These are phyloP conservation scores for Carallia brachiata DNA, from an alignment of 345 rosid genomes.

Conservation along the genomic window DNA sequence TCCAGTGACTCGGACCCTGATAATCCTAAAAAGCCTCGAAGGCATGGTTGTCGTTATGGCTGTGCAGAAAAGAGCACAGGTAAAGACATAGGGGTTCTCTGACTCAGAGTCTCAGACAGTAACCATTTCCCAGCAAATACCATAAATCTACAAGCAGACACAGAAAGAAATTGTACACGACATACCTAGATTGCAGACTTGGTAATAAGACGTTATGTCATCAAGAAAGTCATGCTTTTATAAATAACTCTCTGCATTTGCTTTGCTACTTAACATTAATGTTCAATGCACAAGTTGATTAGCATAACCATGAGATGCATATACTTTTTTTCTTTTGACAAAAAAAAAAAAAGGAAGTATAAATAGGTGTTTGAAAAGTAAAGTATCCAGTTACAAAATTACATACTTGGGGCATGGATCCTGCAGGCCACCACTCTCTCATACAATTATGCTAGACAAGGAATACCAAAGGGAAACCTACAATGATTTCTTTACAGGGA, in stretches of 20 bases:
- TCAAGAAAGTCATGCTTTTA: conserved; percentile 9
- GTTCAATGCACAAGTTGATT: neutral
- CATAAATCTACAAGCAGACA: neutral
- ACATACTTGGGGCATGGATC: conserved; percentile 13
- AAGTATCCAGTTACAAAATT: conserved; percentile 15
- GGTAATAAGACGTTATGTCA: conserved; percentile 30
- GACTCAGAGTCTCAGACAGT: conserved; percentile 3
- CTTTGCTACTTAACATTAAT: neutral
- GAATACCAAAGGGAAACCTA: conserved; percentile 7
- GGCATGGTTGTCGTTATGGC: conserved; percentile 63
- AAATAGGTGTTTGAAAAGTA: neutral
- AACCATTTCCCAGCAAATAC: neutral
- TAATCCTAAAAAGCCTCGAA: conserved; percentile 65
- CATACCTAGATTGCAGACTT: neutral
- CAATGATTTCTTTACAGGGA: conserved; percentile 23
- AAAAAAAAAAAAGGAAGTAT: neutral
- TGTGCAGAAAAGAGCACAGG: conserved; percentile 48
- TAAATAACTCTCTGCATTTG: conserved; percentile 5
- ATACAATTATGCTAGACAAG: neutral
- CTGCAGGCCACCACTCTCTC: neutral
- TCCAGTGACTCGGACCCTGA: conserved; percentile 65
- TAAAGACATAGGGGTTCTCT: conserved; percentile 34
- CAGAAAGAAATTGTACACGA: neutral
- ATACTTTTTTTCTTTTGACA: too few relatives aligned
- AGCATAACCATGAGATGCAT: neutral